Evolutionary conservation across 1,284 basidiomycete genomes (phyloP), one percentile per base, ranked within the genome.

Genomic region (Puccinia hordei): DNA sequence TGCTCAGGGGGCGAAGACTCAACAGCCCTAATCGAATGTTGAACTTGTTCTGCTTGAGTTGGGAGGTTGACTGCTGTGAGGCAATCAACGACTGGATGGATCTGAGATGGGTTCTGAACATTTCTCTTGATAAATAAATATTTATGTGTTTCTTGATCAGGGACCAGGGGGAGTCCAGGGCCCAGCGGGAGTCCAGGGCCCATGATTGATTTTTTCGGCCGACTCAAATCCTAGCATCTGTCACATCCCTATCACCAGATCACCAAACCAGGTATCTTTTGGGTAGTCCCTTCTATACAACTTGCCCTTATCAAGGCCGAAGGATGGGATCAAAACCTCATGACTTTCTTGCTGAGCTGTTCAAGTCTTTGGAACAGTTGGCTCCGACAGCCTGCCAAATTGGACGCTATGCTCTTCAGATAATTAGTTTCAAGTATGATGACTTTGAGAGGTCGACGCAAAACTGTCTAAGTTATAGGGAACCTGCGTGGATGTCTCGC

Each of bases 81-180:
- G 22, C 33, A n/a, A 65, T 41, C 12, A 22, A 38, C 1, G 61
- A 10, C 3, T 65, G 33, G 38, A 65, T 38, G 35, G 61, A 41
- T n/a, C 61, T 65, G 61, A 65, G 61, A 65, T 65, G 35, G 33
- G 33, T 9, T 65, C 35, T 38, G 35, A 65, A 65, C 61, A 65
- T 65, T 65, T 65, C 61, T 8, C 35, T 61, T 12, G 35, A 12
- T 41, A 33, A 19, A 8, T 35, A 15, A n/a, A n/a, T n/a, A n/a
- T 61, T 35, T 10, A 12, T 61, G 27, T 24, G 59, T 57, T 12
- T 22, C 15, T 41, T 41, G 38, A n/a, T n/a, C n/a, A n/a, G n/a
- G n/a, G n/a, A n/a, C n/a, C n/a, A n/a, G n/a, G n/a, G n/a, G n/a
- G n/a, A n/a, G n/a, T n/a, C n/a, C n/a, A n/a, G n/a, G n/a, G n/a